Base-by-base conservation (phyloP, 345 rosid genomes). In the Brassica juncea region DNA sequence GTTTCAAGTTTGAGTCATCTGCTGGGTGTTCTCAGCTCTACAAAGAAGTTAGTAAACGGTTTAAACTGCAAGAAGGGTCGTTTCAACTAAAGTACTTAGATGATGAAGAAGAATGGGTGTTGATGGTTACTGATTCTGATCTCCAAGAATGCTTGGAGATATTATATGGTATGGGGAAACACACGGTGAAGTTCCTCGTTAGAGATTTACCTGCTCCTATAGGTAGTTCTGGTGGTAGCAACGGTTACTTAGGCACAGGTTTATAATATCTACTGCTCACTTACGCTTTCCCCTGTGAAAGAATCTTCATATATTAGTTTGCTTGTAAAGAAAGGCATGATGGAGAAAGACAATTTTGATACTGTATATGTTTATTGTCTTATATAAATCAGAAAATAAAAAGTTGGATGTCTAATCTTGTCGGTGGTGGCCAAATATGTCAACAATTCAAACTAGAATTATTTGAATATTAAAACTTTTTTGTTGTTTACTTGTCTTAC, bases 61-160 rank as follows among this genome's bases (percentile, higher is more conserved):
- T 95, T 85, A 90, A 86, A 74, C 54, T 95, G 82, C 88, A 87
- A 64, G 85, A 79, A 4, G 94, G 90, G 23, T 78, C 87, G 30
- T 95, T 95, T 88, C 93, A 85, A 83, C 94, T 95, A 23, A 91
- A 87, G 84, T 93, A 95, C 80, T 80, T 95, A 19, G 99, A 93
- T 2, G 99, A 95, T 7, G 99, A 95, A 77, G 93, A 91, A n/a
- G 98, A 95, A 79, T 95, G 98, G 98, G 98, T 95, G 80, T 57
- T 95, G 88, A 58, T 93, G 59, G 86, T 85, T 65, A 87, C 79
- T 32, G 94, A 93, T 65, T 88, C 87, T 1, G 99, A 95, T 86
- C 88, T 91, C 67, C 91, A 88, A 79, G 99, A 93, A 84, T 95
- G 96, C 71, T 70, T 93, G 11, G 98, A 93, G 82, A 84, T 93